A percentile compares a stretch with the other conserved stretches of the same genome.
phyloP scores from a whole-genome alignment of 495 filamentous ascomycete genomes.

The Penicillium crystallinum region DNA sequence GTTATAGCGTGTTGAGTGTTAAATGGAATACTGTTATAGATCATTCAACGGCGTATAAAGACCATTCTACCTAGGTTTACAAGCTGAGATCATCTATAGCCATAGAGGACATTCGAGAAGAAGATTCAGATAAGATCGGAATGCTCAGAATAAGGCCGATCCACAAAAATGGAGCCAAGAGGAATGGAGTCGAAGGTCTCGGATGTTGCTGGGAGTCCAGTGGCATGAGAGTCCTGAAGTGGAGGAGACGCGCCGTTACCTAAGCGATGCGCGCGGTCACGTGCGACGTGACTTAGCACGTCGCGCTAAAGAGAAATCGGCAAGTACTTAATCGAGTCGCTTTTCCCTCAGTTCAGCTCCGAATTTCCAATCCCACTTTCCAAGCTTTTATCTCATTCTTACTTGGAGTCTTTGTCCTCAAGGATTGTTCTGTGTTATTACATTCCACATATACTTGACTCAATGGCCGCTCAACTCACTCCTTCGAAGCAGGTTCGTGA shows the following conservation, averaged over 20 bases:
- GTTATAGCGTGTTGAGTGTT: neutral
- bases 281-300: slow-evolving; percentile 43
- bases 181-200: slow-evolving; percentile 14
- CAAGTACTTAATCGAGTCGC: slow-evolving; percentile 27
- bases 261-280: slow-evolving; percentile 29
- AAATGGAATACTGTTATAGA: too few species aligned
- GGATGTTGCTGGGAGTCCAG: slow-evolving; percentile 23
- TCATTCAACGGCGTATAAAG: too few species aligned
- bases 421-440: slow-evolving; percentile 9
- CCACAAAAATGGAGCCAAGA: slow-evolving; percentile 18
- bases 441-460: slow-evolving; percentile 21
- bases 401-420: slow-evolving; percentile 19
- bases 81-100: too few species aligned
- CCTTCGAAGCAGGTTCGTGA: slow-evolving; percentile 80
- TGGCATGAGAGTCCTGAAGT: slow-evolving; percentile 30
- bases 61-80: too few species aligned
- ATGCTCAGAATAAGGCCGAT: slow-evolving; percentile 9
- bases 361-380: slow-evolving; percentile 12
- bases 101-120: neutral
- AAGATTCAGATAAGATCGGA: slow-evolving; percentile 7
- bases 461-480: slow-evolving; percentile 69
- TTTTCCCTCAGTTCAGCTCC: slow-evolving; percentile 28
- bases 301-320: slow-evolving; percentile 38
- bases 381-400: slow-evolving; percentile 19
- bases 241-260: slow-evolving; percentile 5